These are phyloP conservation scores for Metarhizium sp. DNA, from an alignment of 2,329 filamentous ascomycete genomes.

Conservation along the genomic window DNA sequence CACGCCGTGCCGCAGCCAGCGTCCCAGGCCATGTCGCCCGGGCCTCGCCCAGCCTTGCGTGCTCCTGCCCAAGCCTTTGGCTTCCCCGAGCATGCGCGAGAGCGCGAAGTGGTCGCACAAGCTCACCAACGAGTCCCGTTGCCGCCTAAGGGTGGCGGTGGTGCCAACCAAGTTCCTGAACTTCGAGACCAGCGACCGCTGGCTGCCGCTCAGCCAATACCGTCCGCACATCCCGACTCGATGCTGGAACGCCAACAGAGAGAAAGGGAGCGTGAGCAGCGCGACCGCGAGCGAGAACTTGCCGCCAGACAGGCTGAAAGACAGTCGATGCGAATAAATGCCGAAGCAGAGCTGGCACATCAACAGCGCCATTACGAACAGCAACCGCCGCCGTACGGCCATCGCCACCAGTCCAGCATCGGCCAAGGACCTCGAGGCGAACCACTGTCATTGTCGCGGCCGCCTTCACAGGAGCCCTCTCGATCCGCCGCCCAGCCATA, in stretches of 20 bases:
- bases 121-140: constrained; percentile 6
- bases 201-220: constrained; percentile 5
- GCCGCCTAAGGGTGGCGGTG: neutral
- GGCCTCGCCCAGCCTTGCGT: constrained; percentile 28
- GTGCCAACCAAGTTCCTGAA: constrained; percentile 4
- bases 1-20: constrained; percentile 28
- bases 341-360: constrained; percentile 35
- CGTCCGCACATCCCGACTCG: constrained; percentile 1
- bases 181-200: constrained; percentile 8
- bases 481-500: constrained; percentile 27
- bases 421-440: constrained; percentile 29
- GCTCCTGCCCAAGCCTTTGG: constrained; percentile 33
- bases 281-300: constrained; percentile 8
- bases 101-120: constrained; percentile 8
- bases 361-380: constrained; percentile 33
- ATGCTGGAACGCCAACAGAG: constrained; percentile 12
- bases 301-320: constrained; percentile 6
- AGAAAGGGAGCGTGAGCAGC: constrained; percentile 12
- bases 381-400: constrained; percentile 22
- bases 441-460: constrained; percentile 26
- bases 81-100: constrained; percentile 30
- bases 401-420: constrained; percentile 29
- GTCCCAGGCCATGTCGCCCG: constrained; percentile 38
- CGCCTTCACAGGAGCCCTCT: constrained; percentile 32
- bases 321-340: constrained; percentile 32